phyloP scores from a whole-genome alignment of 306 rosid species.

The Phaseolus lunatus region DNA sequence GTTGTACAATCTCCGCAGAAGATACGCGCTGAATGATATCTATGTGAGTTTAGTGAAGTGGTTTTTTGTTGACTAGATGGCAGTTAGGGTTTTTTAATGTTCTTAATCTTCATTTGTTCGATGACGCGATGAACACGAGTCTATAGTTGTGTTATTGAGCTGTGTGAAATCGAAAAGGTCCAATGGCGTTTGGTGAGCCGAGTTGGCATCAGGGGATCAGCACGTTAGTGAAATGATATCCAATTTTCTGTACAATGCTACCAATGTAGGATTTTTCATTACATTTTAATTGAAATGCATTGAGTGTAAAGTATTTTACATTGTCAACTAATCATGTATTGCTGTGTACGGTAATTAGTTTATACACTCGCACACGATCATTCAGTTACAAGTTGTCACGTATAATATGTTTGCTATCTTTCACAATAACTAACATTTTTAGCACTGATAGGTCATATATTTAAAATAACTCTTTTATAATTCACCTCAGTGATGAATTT shows the following conservation, averaged over 20 bases:
- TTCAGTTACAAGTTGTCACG: no score
- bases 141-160: constrained; percentile 16
- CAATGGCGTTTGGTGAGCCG: not conserved
- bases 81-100: constrained; percentile 11
- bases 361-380: no score
- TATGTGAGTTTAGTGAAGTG: constrained; percentile 63
- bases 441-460: not conserved
- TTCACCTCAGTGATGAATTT: not conserved
- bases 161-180: not conserved
- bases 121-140: not conserved
- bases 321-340: no score
- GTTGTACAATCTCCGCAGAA: constrained; percentile 84
- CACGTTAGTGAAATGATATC: constrained; percentile 1
- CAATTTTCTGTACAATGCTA: not conserved
- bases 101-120: constrained; percentile 2
- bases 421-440: not conserved
- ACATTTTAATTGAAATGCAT: not conserved
- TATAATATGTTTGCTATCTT: no score
- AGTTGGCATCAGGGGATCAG: constrained; percentile 25
- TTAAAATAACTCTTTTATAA: not conserved
- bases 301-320: not conserved
- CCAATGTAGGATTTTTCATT: constrained; percentile 2
- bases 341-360: no score
- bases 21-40: constrained; percentile 94
- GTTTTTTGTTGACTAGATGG: constrained; percentile 7